A percentile compares a stretch with the other conserved stretches of the same genome.
Evolutionary conservation across 2,329 filamentous ascomycete genomes (phyloP).

Genomic region (Pyrenophora teres): DNA sequence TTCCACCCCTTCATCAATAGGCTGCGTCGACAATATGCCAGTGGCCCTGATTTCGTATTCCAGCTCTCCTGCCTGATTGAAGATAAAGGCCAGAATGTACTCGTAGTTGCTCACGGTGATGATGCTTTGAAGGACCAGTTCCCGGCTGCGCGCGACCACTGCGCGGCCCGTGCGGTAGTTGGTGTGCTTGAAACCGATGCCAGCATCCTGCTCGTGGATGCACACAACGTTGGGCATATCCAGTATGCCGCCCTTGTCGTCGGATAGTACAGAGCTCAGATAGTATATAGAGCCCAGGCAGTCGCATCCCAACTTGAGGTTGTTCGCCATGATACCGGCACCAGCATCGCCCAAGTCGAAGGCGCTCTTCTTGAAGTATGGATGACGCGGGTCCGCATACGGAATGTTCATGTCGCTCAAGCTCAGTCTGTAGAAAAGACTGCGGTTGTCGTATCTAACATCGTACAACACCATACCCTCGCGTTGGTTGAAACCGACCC

Average conservation of each 20-base stretch:
- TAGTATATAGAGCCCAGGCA: constrained; percentile 74
- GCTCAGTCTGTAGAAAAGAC: constrained; percentile 68
- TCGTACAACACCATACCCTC: constrained; percentile 73
- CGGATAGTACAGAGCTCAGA: constrained; percentile 61
- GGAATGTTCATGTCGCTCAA: constrained; percentile 70
- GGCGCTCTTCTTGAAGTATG: constrained; percentile 68
- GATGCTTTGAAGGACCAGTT: constrained; percentile 71
- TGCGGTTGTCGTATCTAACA: constrained; percentile 66
- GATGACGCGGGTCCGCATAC: constrained; percentile 67
- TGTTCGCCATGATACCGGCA: constrained; percentile 70
- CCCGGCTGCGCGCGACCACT: constrained; percentile 65
- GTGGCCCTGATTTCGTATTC: constrained; percentile 71
- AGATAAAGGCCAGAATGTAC: constrained; percentile 73
- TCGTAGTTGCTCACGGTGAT: constrained; percentile 75
- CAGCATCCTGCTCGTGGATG: constrained; percentile 72
- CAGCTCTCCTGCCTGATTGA: constrained; percentile 71
- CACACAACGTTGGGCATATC: constrained; percentile 70
- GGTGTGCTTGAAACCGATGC: constrained; percentile 73
- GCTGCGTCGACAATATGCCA: constrained; percentile 69
- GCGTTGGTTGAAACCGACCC: constrained; percentile 70
- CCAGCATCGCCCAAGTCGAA: constrained; percentile 72
- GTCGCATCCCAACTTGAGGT: constrained; percentile 71
- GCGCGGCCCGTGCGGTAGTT: constrained; percentile 70
- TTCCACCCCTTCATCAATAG: constrained; percentile 66
- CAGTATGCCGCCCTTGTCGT: constrained; percentile 63